Evolutionary conservation across 1,139 yeast genomes (phyloP).

Genomic region (Hyphopichia burtonii): DNA sequence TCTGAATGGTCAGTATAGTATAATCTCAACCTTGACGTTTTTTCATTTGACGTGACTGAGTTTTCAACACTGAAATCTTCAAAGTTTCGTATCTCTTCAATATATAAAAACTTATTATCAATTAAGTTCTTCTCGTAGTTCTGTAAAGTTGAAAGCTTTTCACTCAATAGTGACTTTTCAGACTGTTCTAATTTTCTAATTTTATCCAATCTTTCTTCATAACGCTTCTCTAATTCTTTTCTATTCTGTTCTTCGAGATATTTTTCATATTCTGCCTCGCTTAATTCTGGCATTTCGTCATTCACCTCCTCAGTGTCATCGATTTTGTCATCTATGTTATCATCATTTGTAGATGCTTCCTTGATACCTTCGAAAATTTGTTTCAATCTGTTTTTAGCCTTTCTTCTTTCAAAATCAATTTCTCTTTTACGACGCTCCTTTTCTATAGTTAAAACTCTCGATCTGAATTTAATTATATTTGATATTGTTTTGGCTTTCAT

Average conservation of each 20-base stretch:
- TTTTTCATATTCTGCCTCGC: conserved; percentile 35
- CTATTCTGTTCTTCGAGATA: conserved; percentile 16
- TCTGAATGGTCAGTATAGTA: conserved; percentile 39
- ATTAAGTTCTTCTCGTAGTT: conserved; percentile 35
- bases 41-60: background rate
- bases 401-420: conserved; percentile 48
- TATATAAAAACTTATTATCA: conserved; percentile 34
- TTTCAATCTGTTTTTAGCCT: conserved; percentile 51
- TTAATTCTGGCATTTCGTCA: conserved; percentile 26
- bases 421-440: conserved; percentile 54
- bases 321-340: conserved; percentile 9
- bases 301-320: conserved; percentile 13
- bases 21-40: conserved; percentile 6
- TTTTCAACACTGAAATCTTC: conserved; percentile 14
- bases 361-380: conserved; percentile 49
- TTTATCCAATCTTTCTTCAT: conserved; percentile 13
- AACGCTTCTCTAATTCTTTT: conserved; percentile 18
- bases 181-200: conserved; percentile 16
- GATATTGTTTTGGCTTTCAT: conserved; percentile 56
- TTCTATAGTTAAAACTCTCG: conserved; percentile 59
- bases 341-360: conserved; percentile 19
- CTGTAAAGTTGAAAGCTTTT: conserved; percentile 16
- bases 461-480: conserved; percentile 62
- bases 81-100: conserved; percentile 30
- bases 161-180: conserved; percentile 16